These are phyloP conservation scores for Colletotrichum eleusines DNA, from an alignment of 2,329 filamentous ascomycete species.

Conservation along the genomic window DNA sequence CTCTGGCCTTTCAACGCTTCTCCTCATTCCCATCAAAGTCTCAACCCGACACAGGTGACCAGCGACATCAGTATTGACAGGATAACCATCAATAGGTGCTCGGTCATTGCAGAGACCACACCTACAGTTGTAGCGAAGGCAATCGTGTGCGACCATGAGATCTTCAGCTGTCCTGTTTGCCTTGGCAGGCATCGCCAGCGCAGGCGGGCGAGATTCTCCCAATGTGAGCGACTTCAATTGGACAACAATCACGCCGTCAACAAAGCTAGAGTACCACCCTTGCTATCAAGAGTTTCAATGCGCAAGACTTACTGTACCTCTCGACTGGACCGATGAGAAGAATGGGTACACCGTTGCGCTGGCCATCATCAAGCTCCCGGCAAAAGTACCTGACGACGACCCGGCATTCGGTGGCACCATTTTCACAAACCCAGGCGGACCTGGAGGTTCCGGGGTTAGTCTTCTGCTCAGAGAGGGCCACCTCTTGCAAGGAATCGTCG, in stretches of 20 bases:
- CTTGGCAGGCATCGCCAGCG: conserved; percentile 4
- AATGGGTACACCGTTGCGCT: conserved; percentile 51
- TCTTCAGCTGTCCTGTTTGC: not conserved
- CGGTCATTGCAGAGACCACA: not conserved
- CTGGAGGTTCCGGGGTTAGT: conserved; percentile 55
- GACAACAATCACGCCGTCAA: conserved; percentile 50
- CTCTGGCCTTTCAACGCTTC: not conserved
- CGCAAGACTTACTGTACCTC: conserved; percentile 57
- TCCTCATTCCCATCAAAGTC: not conserved
- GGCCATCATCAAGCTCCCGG: conserved; percentile 57
- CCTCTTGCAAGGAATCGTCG: conserved; percentile 38
- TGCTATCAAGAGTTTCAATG: conserved; percentile 57
- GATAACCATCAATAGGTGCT: not conserved
- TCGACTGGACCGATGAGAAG: conserved; percentile 54
- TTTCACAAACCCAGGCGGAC: conserved; percentile 60
- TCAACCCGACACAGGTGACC: not conserved
- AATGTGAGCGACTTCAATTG: conserved; percentile 50
- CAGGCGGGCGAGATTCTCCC: not conserved
- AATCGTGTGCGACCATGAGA: not conserved
- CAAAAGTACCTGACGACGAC: conserved; percentile 53
- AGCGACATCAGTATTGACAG: not conserved
- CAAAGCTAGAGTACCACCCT: conserved; percentile 52
- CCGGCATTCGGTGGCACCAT: conserved; percentile 57
- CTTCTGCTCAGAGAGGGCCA: conserved; percentile 46
- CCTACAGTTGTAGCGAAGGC: not conserved